Evolutionary conservation across 1,284 basidiomycete species (phyloP), one percentile per base, ranked within the genome.

Genomic region (Kwoniella shivajii): DNA sequence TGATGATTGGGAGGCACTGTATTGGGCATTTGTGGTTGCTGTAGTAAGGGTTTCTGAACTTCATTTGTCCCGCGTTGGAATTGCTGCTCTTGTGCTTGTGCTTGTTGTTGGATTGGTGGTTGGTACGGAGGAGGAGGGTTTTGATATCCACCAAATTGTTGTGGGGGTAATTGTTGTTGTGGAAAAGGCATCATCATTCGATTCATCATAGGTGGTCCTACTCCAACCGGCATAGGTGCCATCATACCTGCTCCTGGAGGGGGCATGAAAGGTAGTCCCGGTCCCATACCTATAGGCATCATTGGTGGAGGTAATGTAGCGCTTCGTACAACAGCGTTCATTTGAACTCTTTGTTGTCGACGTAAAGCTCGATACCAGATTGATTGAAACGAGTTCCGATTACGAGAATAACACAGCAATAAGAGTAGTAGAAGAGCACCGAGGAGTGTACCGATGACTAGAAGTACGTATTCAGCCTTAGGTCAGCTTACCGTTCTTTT

Each of bases 391-490:
- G 71, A 67, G 27, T 59, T 58, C 9, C 72, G 66, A 43, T 72
- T 71, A 0, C 69, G 68, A 7, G 61, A 41, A 55, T 71, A 74
- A 47, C 69, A 72, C 11, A 67, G 34, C 3, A 66, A 6, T 38
- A 76, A 60, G 16, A 67, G 46, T 49, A 75, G 36, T 37, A 75
- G 43, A 24, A 75, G 63, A 3, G 63, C 56, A 7, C 62, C 65
- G 20, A 74, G 43, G 11, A 76, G 63, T 11, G 63, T 44, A 16
- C 72, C 72, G 43, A 77, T 68, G 9, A 76, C 75, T 72, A 56
- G 20, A 13, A 6, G 22, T n/a, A 16, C 6, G 22, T 22, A 20
- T 29, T 22, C 3, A 31, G 22, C 18, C 22, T 47, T 14, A 13
- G 16, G 30, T 29, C 20, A 24, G 33, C 22, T 33, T 16, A 38